phyloP scores from a whole-genome alignment of 495 filamentous ascomycete species.

The Aspergillus saccharolyticus region DNA sequence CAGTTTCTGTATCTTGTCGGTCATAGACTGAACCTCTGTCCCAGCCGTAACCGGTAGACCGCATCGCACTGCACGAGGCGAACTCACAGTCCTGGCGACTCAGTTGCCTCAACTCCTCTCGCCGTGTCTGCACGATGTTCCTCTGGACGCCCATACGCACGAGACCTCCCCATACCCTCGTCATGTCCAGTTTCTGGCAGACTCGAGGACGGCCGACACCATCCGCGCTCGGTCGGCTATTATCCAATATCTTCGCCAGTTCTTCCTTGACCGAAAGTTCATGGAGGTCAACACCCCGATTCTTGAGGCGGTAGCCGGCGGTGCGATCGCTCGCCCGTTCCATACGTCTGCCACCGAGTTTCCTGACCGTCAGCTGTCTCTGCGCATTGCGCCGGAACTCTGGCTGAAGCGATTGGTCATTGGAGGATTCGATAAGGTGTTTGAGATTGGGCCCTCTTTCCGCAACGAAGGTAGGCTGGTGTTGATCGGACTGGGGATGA shows the following conservation, averaged over 20 bases:
- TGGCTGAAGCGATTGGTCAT: constrained; percentile 92
- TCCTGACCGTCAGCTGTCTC: constrained; percentile 57
- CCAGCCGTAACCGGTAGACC: constrained; percentile 66
- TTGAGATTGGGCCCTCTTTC: constrained; percentile 91
- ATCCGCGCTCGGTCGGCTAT: constrained; percentile 70
- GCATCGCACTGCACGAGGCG: constrained; percentile 64
- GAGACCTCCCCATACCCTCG: constrained; percentile 61
- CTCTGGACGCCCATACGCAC: constrained; percentile 56
- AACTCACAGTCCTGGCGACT: constrained; percentile 68
- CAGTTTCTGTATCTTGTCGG: not conserved
- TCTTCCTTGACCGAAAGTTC: constrained; percentile 65
- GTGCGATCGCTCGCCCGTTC: constrained; percentile 83
- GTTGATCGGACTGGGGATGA: not conserved
- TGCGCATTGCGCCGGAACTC: constrained; percentile 88
- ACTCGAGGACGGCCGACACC: constrained; percentile 57
- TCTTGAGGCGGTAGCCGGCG: constrained; percentile 67
- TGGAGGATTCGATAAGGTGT: constrained; percentile 83
- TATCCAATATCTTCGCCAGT: constrained; percentile 66
- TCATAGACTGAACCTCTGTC: constrained; percentile 17
- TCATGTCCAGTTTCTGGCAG: constrained; percentile 79
- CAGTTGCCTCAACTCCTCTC: constrained; percentile 65
- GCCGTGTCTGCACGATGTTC: constrained; percentile 71
- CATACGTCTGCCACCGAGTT: constrained; percentile 68
- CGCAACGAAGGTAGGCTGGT: constrained; percentile 74
- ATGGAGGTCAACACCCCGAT: constrained; percentile 89